Evolutionary conservation across 768 basidiomycete genomes (phyloP).

Genomic region (Mycena polygramma): DNA sequence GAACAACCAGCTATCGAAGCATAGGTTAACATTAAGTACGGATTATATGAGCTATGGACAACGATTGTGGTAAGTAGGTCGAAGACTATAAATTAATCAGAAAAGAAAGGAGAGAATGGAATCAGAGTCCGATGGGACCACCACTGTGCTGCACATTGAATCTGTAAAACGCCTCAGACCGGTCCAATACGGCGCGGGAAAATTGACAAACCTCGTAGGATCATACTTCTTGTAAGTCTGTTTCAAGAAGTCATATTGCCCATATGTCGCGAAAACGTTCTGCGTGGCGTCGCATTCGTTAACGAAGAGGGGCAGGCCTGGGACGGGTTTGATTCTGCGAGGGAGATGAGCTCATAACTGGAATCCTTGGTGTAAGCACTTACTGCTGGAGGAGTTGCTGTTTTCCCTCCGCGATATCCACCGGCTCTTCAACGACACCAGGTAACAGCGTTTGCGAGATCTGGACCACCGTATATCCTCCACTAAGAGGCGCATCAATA

Average conservation of each 20-base stretch:
- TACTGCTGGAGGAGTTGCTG: constrained; percentile 48
- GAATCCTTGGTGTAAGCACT: constrained; percentile 33
- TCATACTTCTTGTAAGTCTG: background rate
- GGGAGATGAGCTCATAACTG: too few relatives aligned
- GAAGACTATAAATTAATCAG: too few relatives aligned
- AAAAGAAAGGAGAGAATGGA: too few relatives aligned
- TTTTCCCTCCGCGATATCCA: constrained; percentile 43
- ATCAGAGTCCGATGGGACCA: background rate
- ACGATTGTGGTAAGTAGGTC: too few relatives aligned
- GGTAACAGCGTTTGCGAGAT: constrained; percentile 46
- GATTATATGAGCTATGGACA: too few relatives aligned
- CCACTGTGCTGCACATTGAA: background rate
- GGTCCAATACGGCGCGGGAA: background rate
- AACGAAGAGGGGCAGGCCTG: background rate
- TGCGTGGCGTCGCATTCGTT: background rate
- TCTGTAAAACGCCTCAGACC: background rate
- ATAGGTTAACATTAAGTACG: too few relatives aligned
- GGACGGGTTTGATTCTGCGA: too few relatives aligned
- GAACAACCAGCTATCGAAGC: too few relatives aligned
- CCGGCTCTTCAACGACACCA: constrained; percentile 38
- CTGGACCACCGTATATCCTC: constrained; percentile 51
- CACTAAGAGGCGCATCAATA: constrained; percentile 52
- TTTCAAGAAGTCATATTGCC: background rate
- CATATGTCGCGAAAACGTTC: background rate
- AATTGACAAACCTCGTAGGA: background rate